phyloP scores from a whole-genome alignment of 306 rosid species.

The Cucumis melo region DNA sequence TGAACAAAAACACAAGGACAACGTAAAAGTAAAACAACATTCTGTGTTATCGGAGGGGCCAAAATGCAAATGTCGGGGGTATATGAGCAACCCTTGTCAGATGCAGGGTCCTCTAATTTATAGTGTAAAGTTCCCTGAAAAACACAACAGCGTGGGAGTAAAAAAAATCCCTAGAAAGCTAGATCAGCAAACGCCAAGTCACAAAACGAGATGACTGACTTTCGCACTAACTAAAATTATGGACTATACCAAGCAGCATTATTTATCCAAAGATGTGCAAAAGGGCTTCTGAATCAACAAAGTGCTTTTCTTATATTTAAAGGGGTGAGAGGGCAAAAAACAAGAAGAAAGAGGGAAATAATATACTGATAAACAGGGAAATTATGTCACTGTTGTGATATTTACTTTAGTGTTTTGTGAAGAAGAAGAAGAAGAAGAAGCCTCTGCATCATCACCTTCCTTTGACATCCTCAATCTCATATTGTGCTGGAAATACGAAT shows the following conservation, averaged over 20 bases:
- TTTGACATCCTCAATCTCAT: slow-evolving; percentile 29
- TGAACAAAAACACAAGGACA: background rate
- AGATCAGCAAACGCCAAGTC: background rate
- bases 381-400: slow-evolving; percentile 23
- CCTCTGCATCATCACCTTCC: slow-evolving; percentile 21
- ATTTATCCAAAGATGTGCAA: slow-evolving; percentile 5
- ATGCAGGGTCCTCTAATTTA: background rate
- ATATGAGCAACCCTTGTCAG: background rate
- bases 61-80: background rate
- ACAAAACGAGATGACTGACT: background rate
- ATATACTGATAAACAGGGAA: slow-evolving; percentile 7
- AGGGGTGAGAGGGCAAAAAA: background rate
- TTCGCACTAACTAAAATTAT: background rate
- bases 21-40: background rate
- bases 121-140: background rate
- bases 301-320: background rate
- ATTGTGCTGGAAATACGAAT: slow-evolving; percentile 25
- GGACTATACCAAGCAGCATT: background rate
- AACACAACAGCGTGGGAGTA: background rate
- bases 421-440: slow-evolving; percentile 21
- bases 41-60: background rate
- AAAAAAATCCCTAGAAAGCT: background rate
- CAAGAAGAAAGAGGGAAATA: background rate
- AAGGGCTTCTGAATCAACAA: slow-evolving; percentile 12
- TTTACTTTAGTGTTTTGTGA: slow-evolving; percentile 22